Conservation (phyloP, 345 rosid genomes). For the Syzygium grande region DNA sequence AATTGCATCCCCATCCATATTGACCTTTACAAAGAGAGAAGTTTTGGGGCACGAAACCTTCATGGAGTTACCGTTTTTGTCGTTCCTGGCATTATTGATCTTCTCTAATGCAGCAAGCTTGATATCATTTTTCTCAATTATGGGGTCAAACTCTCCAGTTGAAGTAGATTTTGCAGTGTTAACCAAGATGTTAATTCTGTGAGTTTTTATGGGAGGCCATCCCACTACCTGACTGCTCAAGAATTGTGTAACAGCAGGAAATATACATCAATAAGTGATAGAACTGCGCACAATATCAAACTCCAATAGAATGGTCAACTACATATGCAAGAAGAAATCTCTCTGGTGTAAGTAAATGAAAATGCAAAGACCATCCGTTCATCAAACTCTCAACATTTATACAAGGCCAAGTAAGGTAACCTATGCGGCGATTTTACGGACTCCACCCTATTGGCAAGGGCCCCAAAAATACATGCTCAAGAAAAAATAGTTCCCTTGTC, state of each 20-base stretch:
- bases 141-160: slow-evolving; percentile 26
- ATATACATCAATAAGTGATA: background rate
- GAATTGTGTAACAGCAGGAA: slow-evolving; percentile 1
- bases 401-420: background rate
- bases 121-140: slow-evolving; percentile 21
- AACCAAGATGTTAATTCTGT: slow-evolving; percentile 72
- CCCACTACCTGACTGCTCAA: slow-evolving; percentile 75
- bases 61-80: slow-evolving; percentile 18
- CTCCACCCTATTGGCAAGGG: background rate
- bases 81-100: slow-evolving; percentile 12
- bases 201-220: slow-evolving; percentile 91
- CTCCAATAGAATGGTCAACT: background rate
- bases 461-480: no score
- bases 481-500: no score
- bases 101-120: slow-evolving; percentile 14
- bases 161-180: slow-evolving; percentile 50
- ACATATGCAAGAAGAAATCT: background rate
- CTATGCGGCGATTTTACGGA: background rate
- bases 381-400: background rate
- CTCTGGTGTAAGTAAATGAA: background rate
- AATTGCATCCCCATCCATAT: slow-evolving; percentile 89
- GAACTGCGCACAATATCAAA: background rate
- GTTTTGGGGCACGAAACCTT: slow-evolving; percentile 7
- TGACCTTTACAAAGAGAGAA: slow-evolving; percentile 76
- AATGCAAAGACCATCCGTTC: background rate